A percentile compares a stretch with the other conserved stretches of the same genome.
Evolutionary conservation across 768 basidiomycete genomes (phyloP).

Genomic region (Serpula lacrymans): DNA sequence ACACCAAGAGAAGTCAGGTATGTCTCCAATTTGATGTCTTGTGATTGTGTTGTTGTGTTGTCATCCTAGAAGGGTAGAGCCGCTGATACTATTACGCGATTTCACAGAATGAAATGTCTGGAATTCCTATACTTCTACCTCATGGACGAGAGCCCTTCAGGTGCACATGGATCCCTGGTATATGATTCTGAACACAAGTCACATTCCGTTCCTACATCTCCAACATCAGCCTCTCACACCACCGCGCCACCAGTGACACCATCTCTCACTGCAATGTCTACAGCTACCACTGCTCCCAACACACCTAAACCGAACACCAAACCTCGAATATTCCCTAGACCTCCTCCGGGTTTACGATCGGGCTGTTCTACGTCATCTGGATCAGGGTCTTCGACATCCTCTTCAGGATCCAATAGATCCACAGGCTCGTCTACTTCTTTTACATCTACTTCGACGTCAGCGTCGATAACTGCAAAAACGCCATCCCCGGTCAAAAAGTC

Average conservation of each 20-base stretch:
- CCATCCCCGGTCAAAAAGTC: slow-evolving; percentile 44
- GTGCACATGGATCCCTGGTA: slow-evolving; percentile 13
- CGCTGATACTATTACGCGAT: slow-evolving; percentile 4
- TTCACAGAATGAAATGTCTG: slow-evolving; percentile 85
- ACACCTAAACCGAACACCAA: slow-evolving; percentile 13
- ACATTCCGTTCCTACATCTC: slow-evolving; percentile 8
- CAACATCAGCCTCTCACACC: slow-evolving; percentile 33
- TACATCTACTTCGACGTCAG: slow-evolving; percentile 39
- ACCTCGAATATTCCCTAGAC: slow-evolving; percentile 22
- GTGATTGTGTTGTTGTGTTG: background rate
- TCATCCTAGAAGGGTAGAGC: background rate
- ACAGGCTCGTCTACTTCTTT: slow-evolving; percentile 21
- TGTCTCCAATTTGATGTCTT: slow-evolving; percentile 14
- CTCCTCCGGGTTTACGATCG: slow-evolving; percentile 14
- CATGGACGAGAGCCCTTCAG: slow-evolving; percentile 65
- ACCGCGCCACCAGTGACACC: slow-evolving; percentile 37
- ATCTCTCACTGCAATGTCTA: too few relatives aligned
- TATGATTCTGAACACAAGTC: slow-evolving; percentile 3
- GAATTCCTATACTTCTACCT: slow-evolving; percentile 96
- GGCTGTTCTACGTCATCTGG: slow-evolving; percentile 19
- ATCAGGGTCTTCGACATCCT: slow-evolving; percentile 21
- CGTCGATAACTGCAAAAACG: slow-evolving; percentile 29
- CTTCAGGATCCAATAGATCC: slow-evolving; percentile 16
- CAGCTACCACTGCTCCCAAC: slow-evolving; percentile 22
- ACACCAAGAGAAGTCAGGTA: slow-evolving; percentile 89